phyloP scores from a whole-genome alignment of 164 flowering plant species.

The Berberis vulgaris region DNA sequence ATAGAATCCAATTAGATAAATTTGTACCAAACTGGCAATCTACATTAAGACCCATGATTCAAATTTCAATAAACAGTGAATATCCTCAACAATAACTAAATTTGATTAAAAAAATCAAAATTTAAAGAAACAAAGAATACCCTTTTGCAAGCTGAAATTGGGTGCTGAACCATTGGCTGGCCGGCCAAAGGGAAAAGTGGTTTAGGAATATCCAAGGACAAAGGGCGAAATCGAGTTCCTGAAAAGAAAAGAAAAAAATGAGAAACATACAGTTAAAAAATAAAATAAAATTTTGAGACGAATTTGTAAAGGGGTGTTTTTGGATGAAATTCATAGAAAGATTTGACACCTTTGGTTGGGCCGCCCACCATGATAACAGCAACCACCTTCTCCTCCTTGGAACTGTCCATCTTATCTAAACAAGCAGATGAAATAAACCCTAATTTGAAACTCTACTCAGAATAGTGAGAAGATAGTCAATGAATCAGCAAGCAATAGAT shows the following conservation, averaged over 20 bases:
- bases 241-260: neutral
- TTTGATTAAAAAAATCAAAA: neutral
- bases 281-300: too few relatives aligned
- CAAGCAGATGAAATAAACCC: too few relatives aligned
- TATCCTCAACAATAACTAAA: neutral
- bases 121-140: conserved; percentile 20
- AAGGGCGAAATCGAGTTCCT: conserved; percentile 89
- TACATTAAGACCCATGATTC: conserved; percentile 13
- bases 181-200: conserved; percentile 93
- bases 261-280: too few relatives aligned
- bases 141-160: conserved; percentile 92
- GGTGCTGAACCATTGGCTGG: conserved; percentile 95
- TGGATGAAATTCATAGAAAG: too few relatives aligned
- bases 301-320: too few relatives aligned
- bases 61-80: neutral
- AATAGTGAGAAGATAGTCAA: too few relatives aligned
- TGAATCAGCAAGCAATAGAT: too few relatives aligned
- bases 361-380: too few relatives aligned
- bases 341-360: too few relatives aligned
- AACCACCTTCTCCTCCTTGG: too few relatives aligned
- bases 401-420: too few relatives aligned
- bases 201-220: conserved; percentile 81
- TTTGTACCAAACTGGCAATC: conserved; percentile 83
- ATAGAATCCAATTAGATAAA: conserved; percentile 23
- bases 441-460: too few relatives aligned